phyloP scores from a whole-genome alignment of 1,284 basidiomycete species.

The Singerocomus inundabilis region DNA sequence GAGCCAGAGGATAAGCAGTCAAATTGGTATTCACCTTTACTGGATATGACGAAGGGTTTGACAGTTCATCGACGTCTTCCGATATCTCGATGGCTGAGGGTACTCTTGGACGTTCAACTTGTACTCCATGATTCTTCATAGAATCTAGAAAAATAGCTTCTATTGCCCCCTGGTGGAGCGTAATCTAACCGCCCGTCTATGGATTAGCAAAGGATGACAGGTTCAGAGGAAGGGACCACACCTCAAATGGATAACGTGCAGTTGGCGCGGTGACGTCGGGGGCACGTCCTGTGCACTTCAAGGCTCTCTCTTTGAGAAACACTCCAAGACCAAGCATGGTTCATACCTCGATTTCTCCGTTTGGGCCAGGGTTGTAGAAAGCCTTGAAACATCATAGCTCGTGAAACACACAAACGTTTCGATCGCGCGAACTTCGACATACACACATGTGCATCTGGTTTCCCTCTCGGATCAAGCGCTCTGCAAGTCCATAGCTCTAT shows the following conservation, averaged over 20 bases:
- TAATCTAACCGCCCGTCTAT: constrained; percentile 42
- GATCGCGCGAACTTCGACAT: constrained; percentile 22
- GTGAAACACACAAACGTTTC: background rate
- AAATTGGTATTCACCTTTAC: constrained; percentile 46
- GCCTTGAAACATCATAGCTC: constrained; percentile 42
- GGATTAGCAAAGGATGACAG: background rate
- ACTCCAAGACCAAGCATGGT: background rate
- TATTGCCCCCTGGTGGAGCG: constrained; percentile 74
- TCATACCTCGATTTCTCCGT: constrained; percentile 60
- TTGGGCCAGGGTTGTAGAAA: constrained; percentile 64
- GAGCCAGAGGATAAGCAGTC: background rate
- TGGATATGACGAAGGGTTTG: constrained; percentile 48
- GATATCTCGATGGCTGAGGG: constrained; percentile 57
- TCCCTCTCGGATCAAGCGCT: constrained; percentile 60
- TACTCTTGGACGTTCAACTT: constrained; percentile 56
- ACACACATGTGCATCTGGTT: constrained; percentile 70
- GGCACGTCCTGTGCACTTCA: constrained; percentile 57
- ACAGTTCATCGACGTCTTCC: constrained; percentile 40
- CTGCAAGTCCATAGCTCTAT: constrained; percentile 72
- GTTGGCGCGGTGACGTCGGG: constrained; percentile 56
- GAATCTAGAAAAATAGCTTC: constrained; percentile 69
- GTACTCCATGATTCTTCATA: constrained; percentile 48
- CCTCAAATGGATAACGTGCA: constrained; percentile 68
- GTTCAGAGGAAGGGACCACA: constrained; percentile 19
- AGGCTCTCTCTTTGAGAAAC: background rate